Evolutionary conservation across 1,284 basidiomycete genomes (phyloP).

Genomic region (Schizophyllum commune): DNA sequence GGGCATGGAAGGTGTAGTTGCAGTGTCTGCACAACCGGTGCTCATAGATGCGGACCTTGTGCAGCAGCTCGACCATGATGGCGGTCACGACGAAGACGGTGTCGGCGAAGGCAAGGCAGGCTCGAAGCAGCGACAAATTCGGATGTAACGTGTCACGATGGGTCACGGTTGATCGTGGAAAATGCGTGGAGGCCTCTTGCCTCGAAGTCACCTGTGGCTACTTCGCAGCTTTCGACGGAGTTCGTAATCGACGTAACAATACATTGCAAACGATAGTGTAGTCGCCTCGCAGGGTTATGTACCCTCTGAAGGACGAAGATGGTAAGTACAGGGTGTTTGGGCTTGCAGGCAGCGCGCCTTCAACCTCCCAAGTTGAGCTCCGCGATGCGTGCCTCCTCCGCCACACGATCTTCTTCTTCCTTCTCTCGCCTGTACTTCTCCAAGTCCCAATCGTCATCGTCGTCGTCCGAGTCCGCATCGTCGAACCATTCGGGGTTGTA

Average conservation of each 20-base stretch:
- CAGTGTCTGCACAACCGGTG: neutral
- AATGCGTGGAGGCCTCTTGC: too few species aligned
- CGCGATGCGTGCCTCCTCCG: neutral
- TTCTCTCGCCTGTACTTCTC: conserved; percentile 53
- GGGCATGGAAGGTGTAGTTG: neutral
- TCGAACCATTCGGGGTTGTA: conserved; percentile 95
- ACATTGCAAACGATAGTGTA: too few species aligned
- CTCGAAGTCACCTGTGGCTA: too few species aligned
- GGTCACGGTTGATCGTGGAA: too few species aligned
- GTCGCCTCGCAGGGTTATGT: too few species aligned
- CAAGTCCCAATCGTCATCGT: conserved; percentile 65
- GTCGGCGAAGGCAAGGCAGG: too few species aligned
- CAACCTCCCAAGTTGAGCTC: neutral
- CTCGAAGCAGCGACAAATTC: too few species aligned
- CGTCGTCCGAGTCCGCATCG: conserved; percentile 75
- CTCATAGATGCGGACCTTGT: too few species aligned
- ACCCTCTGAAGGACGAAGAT: neutral
- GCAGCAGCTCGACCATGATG: neutral
- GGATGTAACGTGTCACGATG: too few species aligned
- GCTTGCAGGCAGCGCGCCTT: neutral
- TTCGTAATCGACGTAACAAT: too few species aligned
- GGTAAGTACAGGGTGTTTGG: neutral
- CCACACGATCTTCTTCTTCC: conserved; percentile 45
- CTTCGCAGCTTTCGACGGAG: too few species aligned
- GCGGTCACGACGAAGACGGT: neutral